Evolutionary conservation across 768 basidiomycete genomes (phyloP), one percentile per base, ranked within the genome.

Genomic region (Boletus insuetus): DNA sequence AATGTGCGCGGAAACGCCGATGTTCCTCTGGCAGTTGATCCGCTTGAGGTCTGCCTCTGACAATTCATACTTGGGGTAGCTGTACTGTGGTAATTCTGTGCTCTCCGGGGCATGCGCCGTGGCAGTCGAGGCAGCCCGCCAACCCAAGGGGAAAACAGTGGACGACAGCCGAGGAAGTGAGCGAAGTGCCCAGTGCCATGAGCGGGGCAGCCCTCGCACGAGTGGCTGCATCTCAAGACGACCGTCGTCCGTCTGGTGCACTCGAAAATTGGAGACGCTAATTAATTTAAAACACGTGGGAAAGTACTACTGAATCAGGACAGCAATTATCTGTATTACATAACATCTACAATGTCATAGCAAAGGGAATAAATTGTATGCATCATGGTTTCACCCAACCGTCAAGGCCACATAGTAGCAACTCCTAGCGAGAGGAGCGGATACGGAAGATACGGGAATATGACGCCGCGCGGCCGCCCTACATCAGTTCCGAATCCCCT

Each of bases 1-100:
- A 60, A 95, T 95, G 67, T 95, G 93, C 1, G 94, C 94, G 4
- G 89, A 92, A 56, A 99, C 89, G 61, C 97, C 97, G 57, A 99
- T 96, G 71, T 99, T 99, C 60, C 97, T 78, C 70, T 98, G 92
- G 54, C 83, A 83, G 20, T 71, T 74, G 40, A 98, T 79, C 12
- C 89, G 79, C 55, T 74, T 65, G 50, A 76, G 58, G 74, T 99
- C 97, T 46, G 77, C 74, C 7, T 85, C 83, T 2, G 87, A 79
- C 59, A 91, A 75, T 3, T 74, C 60, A 60, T 80, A 76, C 52
- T 66, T 72, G 32, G 75, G 70, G n/a, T 69, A 65, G 34, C 64
- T 62, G 46, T 58, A 53, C 2, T 73, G 64, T 19, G 68, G 53
- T 34, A 32, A 1, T 38, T 61, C 56, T 16, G 55, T 17, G 41